phyloP scores from a whole-genome alignment of 2,329 filamentous ascomycete genomes.

The Aureobasidium vineae region DNA sequence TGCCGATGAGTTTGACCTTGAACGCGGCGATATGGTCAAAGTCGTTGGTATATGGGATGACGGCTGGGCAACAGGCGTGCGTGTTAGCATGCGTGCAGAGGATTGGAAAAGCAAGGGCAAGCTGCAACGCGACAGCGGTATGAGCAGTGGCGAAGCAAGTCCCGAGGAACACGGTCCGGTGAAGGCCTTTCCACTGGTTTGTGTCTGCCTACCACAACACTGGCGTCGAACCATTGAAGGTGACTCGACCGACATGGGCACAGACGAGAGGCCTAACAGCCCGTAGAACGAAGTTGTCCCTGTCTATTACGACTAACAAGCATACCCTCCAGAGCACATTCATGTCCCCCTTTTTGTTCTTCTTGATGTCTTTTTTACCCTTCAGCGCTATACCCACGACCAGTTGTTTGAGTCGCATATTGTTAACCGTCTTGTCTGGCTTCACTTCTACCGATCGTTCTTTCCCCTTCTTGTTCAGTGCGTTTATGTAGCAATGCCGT shows the following conservation, averaged over 20 bases:
- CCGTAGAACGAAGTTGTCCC: constrained; percentile 25
- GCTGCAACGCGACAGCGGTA: constrained; percentile 85
- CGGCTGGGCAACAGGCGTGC: constrained; percentile 92
- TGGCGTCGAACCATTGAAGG: constrained; percentile 97
- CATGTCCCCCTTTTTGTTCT: constrained; percentile 4
- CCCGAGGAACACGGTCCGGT: constrained; percentile 64
- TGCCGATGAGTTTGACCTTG: constrained; percentile 86
- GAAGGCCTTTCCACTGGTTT: constrained; percentile 96
- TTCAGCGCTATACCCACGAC: constrained; percentile 23
- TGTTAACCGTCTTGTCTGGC: background rate
- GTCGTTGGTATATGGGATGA: constrained; percentile 99
- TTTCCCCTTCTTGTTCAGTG: background rate
- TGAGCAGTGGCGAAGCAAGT: constrained; percentile 68
- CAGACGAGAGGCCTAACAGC: constrained; percentile 22
- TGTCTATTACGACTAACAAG: constrained; percentile 25
- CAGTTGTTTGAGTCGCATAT: constrained; percentile 20
- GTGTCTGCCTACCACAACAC: constrained; percentile 90
- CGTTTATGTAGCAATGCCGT: constrained; percentile 2
- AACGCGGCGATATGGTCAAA: constrained; percentile 97
- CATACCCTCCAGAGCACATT: constrained; percentile 22
- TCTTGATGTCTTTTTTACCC: constrained; percentile 4
- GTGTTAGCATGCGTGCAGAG: constrained; percentile 78
- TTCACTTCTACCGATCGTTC: background rate
- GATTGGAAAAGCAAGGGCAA: constrained; percentile 72
- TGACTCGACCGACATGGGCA: constrained; percentile 51